Percentiles rank a stretch among this genome's conserved stretches.
Conservation (phyloP, 2,329 filamentous ascomycete species). For the Gyromitra esculenta region DNA sequence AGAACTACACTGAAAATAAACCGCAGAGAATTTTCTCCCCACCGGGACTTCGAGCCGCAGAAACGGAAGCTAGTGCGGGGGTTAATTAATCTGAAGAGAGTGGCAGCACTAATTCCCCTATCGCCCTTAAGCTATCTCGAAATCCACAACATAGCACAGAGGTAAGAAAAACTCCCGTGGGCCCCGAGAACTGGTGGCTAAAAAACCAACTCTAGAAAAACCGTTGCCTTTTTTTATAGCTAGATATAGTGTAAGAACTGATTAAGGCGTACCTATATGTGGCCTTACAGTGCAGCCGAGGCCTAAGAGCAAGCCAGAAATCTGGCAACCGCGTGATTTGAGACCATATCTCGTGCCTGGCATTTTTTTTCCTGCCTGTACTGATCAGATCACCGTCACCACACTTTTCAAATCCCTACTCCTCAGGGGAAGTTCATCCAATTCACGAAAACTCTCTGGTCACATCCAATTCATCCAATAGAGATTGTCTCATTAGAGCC, state of each 20-base stretch:
- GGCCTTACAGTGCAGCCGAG: too few relatives aligned
- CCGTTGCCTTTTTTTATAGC: neutral
- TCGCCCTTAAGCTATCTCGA: neutral
- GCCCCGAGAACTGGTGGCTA: neutral
- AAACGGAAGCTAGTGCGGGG: conserved; percentile 9
- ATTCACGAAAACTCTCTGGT: too few relatives aligned
- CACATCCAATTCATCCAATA: too few relatives aligned
- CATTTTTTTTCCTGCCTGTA: too few relatives aligned
- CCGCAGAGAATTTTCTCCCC: neutral
- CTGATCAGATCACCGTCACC: too few relatives aligned
- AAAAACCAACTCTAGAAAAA: neutral
- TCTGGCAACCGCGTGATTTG: too few relatives aligned
- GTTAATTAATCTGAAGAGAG: conserved; percentile 21
- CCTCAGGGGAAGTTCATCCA: too few relatives aligned
- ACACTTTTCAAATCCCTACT: too few relatives aligned
- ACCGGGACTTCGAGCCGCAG: conserved; percentile 25
- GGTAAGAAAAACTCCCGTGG: neutral
- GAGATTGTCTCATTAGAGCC: too few relatives aligned
- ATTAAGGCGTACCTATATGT: too few relatives aligned
- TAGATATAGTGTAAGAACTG: neutral
- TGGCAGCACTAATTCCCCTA: neutral
- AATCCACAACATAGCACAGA: neutral
- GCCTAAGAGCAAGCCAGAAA: too few relatives aligned
- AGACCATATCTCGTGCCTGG: too few relatives aligned
- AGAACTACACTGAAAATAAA: neutral